Evolutionary conservation across 164 flowering plant species (phyloP).

Genomic region (Euptelea pleiosperma): DNA sequence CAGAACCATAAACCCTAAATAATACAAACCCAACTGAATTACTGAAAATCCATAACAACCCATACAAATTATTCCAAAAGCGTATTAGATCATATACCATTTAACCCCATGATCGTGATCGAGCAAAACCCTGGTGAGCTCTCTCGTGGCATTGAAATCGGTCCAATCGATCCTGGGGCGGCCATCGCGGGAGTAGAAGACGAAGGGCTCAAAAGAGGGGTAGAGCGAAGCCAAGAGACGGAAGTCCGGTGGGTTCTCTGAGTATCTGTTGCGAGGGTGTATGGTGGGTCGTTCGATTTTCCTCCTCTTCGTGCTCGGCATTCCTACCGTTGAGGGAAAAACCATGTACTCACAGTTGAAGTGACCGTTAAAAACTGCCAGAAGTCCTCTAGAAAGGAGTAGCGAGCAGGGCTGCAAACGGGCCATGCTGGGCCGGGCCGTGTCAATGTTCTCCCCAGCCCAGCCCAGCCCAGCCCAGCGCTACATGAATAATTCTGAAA

Average conservation of each 20-base stretch:
- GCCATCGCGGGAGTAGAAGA: slow-evolving; percentile 57
- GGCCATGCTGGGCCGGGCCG: no score
- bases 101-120: slow-evolving; percentile 69
- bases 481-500: no score
- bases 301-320: slow-evolving; percentile 56
- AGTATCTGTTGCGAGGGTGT: slow-evolving; percentile 79
- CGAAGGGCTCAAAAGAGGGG: slow-evolving; percentile 66
- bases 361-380: slow-evolving; percentile 1
- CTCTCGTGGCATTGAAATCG: slow-evolving; percentile 90
- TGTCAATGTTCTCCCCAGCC: no score
- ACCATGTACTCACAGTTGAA: background rate
- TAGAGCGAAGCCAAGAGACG: slow-evolving; percentile 64
- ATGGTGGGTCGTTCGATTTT: slow-evolving; percentile 37
- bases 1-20: background rate
- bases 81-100: no score
- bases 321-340: no score
- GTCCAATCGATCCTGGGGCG: slow-evolving; percentile 88
- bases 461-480: no score
- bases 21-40: background rate
- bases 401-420: no score
- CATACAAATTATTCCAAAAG: no score
- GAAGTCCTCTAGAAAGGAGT: no score
- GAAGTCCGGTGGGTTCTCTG: slow-evolving; percentile 81
- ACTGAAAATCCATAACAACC: background rate
- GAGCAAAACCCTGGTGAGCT: slow-evolving; percentile 79